Evolutionary conservation across 495 filamentous ascomycete species (phyloP), one percentile per base, ranked within the genome.

Genomic region (Daldinia loculata): DNA sequence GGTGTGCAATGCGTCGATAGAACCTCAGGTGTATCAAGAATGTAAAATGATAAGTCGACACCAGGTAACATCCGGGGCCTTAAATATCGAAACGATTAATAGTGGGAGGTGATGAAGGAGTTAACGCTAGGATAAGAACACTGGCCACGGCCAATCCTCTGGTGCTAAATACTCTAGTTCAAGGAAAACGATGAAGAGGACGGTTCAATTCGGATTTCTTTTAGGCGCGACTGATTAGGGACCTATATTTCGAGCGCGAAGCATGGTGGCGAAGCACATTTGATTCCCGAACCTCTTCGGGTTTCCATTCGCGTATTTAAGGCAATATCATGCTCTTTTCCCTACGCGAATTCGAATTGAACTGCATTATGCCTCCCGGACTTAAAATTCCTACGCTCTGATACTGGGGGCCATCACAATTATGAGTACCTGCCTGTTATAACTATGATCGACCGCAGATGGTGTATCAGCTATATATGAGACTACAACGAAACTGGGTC

Each of bases 381-480:
- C 34, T 36, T 36, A 36, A 24, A 17, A 17, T 5, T 24, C 3
- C 34, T 14, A 22, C 3, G 9, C 3, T 48, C 24, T 24, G 1
- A 12, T 22, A 12, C 17, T 5, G 17, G 4, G 19, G 19, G 3
- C 5, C 11, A 8, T 36, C 30, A 14, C 9, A 30, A 12, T 17
- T 56, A 3, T 6, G 26, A 36, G n/a, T 3, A 56, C 53, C 53
- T 56, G 53, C 53, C 53, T 56, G 34, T 34, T 56, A 17, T 36
- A 56, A 56, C 29, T 17, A 56, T 30, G 53, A 56, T 56, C 53
- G 53, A 38, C 53, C 4, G 11, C 2, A 32, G 6, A 36, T 30
- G 11, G 17, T 15, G 5, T 30, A 22, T 56, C 30, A 36, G 30
- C 2, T 9, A 56, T 12, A n/a, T 22, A 34, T 24, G 27, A 56